These are phyloP conservation scores for Plicaturopsis crispa DNA, from an alignment of 768 basidiomycete genomes.

Conservation along the genomic window DNA sequence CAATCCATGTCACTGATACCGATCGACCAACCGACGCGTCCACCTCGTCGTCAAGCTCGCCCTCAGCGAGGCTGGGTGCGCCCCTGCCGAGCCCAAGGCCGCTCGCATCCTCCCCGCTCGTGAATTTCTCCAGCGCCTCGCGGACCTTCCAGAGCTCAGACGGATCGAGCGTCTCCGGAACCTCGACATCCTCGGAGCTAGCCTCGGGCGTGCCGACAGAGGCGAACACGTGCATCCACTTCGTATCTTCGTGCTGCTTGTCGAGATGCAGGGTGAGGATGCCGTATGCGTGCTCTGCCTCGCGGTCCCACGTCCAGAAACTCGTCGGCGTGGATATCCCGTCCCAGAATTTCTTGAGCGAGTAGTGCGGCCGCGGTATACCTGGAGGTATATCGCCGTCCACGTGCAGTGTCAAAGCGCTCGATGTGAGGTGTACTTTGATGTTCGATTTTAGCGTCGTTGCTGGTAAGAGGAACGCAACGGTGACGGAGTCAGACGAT, in stretches of 20 bases:
- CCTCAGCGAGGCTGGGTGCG: conserved; percentile 75
- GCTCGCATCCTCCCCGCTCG: conserved; percentile 54
- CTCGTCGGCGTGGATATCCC: conserved; percentile 69
- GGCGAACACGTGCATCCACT: conserved; percentile 85
- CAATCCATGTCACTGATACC: conserved; percentile 63
- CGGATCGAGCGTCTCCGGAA: conserved; percentile 84
- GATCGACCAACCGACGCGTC: conserved; percentile 66
- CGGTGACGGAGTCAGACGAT: conserved; percentile 70
- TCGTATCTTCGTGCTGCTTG: conserved; percentile 75
- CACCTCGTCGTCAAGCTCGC: conserved; percentile 89
- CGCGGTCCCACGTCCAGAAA: conserved; percentile 90
- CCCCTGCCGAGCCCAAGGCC: conserved; percentile 60
- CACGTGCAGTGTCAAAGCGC: conserved; percentile 60
- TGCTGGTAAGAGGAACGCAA: conserved; percentile 80
- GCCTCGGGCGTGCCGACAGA: conserved; percentile 26
- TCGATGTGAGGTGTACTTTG: conserved; percentile 56
- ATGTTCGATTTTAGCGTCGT: conserved; percentile 56
- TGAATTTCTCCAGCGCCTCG: conserved; percentile 84
- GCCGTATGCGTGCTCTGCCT: conserved; percentile 60
- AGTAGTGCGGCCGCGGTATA: conserved; percentile 48
- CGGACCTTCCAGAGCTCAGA: conserved; percentile 73
- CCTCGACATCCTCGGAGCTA: conserved; percentile 37
- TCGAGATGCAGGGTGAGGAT: conserved; percentile 79
- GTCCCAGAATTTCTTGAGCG: conserved; percentile 69
- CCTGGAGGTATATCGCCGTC: conserved; percentile 25